Evolutionary conservation across 495 filamentous ascomycete genomes (phyloP), one percentile per base, ranked within the genome.

Genomic region (Lasiosphaeria hispida): DNA sequence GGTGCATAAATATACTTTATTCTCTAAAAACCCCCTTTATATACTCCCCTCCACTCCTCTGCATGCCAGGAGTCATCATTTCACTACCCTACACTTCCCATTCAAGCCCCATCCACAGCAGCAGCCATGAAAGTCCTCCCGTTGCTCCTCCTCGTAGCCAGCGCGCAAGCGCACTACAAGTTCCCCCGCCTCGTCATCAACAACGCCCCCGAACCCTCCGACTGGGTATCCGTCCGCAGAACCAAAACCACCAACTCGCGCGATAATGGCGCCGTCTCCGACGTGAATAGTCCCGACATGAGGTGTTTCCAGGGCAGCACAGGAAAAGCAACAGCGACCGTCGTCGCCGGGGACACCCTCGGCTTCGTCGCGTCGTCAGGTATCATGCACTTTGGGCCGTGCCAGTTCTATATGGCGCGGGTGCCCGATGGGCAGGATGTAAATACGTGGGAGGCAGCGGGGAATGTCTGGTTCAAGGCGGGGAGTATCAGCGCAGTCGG

Each of bases 381-480:
- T 23, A 70, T 79, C 38, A 69, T 62, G 14, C 76, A 79, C 59
- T 73, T 71, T 17, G 75, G 77, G 13, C 75, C 77, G 13, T 62
- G 76, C 37, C 71, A 70, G 67, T 77, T 72, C 59, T 77, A 78
- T 63, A 77, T 78, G 74, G 77, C 76, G 11, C 69, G 67, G 42
- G 75, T 74, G 1, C 76, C 76, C 34, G 71, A 69, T 13, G 58
- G 56, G 49, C 65, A 65, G 18, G 64, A 73, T 51, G 61, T 74
- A 63, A 69, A 72, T 55, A 66, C 65, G n/a, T 80, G 72, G 70
- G 77, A 78, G 35, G 71, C 71, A 4, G 53, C 67, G 0, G 76
- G 77, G 10, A 68, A 71, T 39, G 76, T 77, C 0, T 80, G 77
- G 77, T 80, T 80, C 63, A 80, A 80, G 66, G 69, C 72, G 37